Base-by-base conservation (phyloP, 2,329 filamentous ascomycete species). In the Claviceps sp. region DNA sequence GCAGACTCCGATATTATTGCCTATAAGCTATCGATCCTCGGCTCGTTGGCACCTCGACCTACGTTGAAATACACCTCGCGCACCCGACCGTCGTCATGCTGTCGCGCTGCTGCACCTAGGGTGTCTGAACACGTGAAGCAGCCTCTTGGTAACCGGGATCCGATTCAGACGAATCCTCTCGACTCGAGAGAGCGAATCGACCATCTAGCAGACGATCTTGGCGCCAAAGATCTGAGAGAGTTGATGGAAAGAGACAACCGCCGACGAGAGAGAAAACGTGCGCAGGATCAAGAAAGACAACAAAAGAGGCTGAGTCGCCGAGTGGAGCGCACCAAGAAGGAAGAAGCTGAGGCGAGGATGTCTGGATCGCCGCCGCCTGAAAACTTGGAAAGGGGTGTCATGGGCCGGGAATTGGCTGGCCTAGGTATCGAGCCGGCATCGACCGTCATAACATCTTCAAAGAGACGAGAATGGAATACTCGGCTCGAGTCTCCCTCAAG, bases 181-280 rank as follows among this genome's bases (percentile, higher is more conserved):
- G 80, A 75, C 56, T 76, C 76, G 3, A 78, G 79, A 58, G 81
- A 83, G 68, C 68, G 80, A 61, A 68, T 86, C 63, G 68, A 87
- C 68, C 70, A 86, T 66, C 68, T 97, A 45, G 93, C 89, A 22
- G 86, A 97, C 62, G 85, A 87, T 53, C 74, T 98, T 51, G 88
- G 88, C 67, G 86, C 93, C 3, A 80, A 85, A 50, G 90, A 88
- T 59, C 66, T 98, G 40, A 79, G 91, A 53, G 86, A 95, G 63
- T 74, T 97, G 34, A 85, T 98, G 79, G 93, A 98, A 60, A 76
- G 93, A 54, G 93, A 98, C 62, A 77, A 83, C 57, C 80, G 90
- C 60, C 79, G 93, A 52, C 81, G 78, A 57, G 87, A 95, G 58
- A 81, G 82, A 63, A 90, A 86, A 67, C 79, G 77, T 50, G 73